Evolutionary conservation across 208 protist genomes (phyloP), one percentile per base, ranked within the genome.

Genomic region (Leishmania gerbilli): DNA sequence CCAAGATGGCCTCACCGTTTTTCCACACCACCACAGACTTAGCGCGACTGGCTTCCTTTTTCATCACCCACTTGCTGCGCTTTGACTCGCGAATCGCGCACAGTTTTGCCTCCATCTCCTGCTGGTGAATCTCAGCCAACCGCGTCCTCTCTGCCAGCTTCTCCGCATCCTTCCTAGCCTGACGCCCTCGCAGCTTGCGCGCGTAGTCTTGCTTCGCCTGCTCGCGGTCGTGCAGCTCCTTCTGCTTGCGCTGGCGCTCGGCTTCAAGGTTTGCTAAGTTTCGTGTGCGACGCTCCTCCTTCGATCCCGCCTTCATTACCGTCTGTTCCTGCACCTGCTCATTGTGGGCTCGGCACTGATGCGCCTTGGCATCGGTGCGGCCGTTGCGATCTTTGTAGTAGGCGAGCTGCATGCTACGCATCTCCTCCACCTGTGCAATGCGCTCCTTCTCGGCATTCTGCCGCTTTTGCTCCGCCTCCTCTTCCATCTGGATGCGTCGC

Each of bases 371-470:
- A 71, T 89, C 89, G 15, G 83, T 78, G 79, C 80, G 74, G 15
- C 87, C 77, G 81, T 95, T 95, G 49, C 87, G 86, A 55, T 90
- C 81, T 42, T 76, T 83, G 81, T 90, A 94, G 76, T 93, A 93
- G 76, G 84, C 79, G 4, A 87, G 71, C 79, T 90, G 86, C 49
- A 89, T 77, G 34, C 80, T 78, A 34, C 88, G 86, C 81, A 91
- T 84, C 62, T 92, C 88, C 45, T 85, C 60, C 19, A 92, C 84
- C 45, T 86, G 77, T 45, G 87, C 86, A 2, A 84, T 42, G 31
- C 87, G 85, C 76, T 92, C 74, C 85, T 94, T 91, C 62, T 92
- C 84, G 21, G 88, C 83, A 40, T 79, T 88, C 80, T 78, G 85
- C 3, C 87, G 79, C 76, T 83, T 85, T 45, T 85, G 67, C 72